Base-by-base conservation (phyloP, 305 asterid species). In the Fraxinus albicans region DNA sequence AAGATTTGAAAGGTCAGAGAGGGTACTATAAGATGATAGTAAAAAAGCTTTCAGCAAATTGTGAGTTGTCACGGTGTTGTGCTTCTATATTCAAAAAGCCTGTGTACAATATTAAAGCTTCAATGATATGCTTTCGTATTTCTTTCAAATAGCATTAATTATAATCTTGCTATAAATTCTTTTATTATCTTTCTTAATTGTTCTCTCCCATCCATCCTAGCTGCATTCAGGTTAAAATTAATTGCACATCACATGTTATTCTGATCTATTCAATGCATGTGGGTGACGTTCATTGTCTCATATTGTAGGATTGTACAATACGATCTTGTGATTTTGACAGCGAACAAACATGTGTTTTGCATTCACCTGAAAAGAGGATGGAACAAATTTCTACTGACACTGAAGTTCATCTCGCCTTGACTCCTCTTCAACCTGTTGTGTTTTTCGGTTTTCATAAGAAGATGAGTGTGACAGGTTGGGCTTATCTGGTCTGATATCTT, bases 371-470 rank as follows among this genome's bases (percentile, higher is more conserved):
- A 85, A 97, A 93, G 95, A 95, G 98, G 92, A 86, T 91, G 55
- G 99, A 97, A 80, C 99, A 90, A 79, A 97, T 97, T 86, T 89
- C 98, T 38, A 77, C 91, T 3, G 99, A 94, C 84, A 91, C 98
- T 8, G 99, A 97, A 95, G 99, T 97, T 77, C 99, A 97, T 90
- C 98, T 97, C 77, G 99, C 99, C 82, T 88, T 97, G 94, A 97
- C 99, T 88, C 96, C 94, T 76, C 98, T 97, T 87, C 98, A 89
- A 91, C 97, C 99, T 84, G 95, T 97, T 77, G 99, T 97, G 76
- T 97, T 95, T 90, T 97, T 97, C 76, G 98, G 99, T 84, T 95
- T 97, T 90, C 99, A 97, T 86, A 91, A 91, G 89, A 94, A 96
- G 94, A 93, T 97, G 98, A 97, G 99, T 83, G 99, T 97, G 40